A percentile compares a stretch with the other conserved stretches of the same genome.
phyloP scores from a whole-genome alignment of 1,284 basidiomycete genomes.

The Sanguinoderma infundibulare region DNA sequence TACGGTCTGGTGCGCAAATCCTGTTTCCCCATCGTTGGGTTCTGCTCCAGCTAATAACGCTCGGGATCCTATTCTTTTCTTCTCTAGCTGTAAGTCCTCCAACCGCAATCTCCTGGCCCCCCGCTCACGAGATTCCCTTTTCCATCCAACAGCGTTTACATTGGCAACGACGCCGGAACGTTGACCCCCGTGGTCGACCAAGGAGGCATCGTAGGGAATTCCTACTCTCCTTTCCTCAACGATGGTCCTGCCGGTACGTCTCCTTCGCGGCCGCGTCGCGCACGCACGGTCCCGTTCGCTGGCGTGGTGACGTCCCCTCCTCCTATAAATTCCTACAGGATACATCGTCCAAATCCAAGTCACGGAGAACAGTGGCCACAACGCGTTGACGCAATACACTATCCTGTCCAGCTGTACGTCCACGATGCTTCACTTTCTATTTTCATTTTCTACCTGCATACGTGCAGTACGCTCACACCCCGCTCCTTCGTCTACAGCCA shows the following conservation, averaged over 20 bases:
- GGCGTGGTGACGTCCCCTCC: no score
- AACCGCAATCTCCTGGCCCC: not conserved
- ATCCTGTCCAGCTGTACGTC: not conserved
- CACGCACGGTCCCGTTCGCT: no score
- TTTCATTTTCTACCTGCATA: not conserved
- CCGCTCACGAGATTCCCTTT: not conserved
- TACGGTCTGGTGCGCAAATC: not conserved
- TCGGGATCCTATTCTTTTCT: not conserved
- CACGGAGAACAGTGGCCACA: not conserved
- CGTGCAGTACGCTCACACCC: not conserved
- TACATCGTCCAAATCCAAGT: not conserved
- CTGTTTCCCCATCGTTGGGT: no score
- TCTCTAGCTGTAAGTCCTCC: not conserved
- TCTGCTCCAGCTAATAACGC: not conserved
- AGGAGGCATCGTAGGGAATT: not conserved
- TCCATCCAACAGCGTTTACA: not conserved
- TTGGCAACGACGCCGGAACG: not conserved
- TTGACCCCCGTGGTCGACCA: not conserved
- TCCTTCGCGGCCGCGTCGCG: no score
- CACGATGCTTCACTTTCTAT: no score
- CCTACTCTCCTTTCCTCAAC: not conserved
- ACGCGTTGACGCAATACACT: not conserved
- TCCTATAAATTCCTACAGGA: no score
- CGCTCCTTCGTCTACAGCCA: not conserved
- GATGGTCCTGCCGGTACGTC: not conserved